A percentile compares a stretch with the other conserved stretches of the same genome.
phyloP scores from a whole-genome alignment of 2,329 filamentous ascomycete species.

The Nemania serpens region DNA sequence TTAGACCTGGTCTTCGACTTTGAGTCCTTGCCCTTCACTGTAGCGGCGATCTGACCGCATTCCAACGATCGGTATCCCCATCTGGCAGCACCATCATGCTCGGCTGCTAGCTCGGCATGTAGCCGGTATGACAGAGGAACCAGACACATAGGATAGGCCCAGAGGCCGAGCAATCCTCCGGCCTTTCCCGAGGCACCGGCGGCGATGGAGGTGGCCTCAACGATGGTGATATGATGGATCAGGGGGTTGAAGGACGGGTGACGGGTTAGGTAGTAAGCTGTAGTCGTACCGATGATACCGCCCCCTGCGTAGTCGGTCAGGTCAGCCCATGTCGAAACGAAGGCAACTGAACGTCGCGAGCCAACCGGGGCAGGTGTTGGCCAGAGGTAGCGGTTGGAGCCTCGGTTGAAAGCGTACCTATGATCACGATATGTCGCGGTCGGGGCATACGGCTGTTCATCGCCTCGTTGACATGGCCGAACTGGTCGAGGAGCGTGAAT shows the following conservation, averaged over 20 bases:
- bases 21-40: slow-evolving; percentile 39
- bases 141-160: slow-evolving; percentile 85
- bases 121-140: slow-evolving; percentile 85
- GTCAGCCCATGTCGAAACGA: slow-evolving; percentile 19
- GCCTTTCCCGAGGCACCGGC: slow-evolving; percentile 95
- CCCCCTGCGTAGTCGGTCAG: slow-evolving; percentile 62
- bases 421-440: slow-evolving; percentile 43
- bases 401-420: slow-evolving; percentile 33
- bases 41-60: slow-evolving; percentile 64
- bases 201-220: slow-evolving; percentile 85
- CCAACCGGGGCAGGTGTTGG: not conserved
- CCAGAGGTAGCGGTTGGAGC: slow-evolving; percentile 4
- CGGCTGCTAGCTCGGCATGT: slow-evolving; percentile 80
- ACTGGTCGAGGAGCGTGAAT: slow-evolving; percentile 4
- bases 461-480: slow-evolving; percentile 38
- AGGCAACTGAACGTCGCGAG: not conserved
- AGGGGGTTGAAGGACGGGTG: slow-evolving; percentile 79
- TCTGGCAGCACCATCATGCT: slow-evolving; percentile 74
- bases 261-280: slow-evolving; percentile 87
- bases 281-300: slow-evolving; percentile 90
- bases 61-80: slow-evolving; percentile 88
- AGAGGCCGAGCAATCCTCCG: slow-evolving; percentile 84
- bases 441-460: slow-evolving; percentile 40
- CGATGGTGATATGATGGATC: slow-evolving; percentile 78
- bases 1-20: slow-evolving; percentile 29